Conservation (phyloP, 139 green algal species). For the Raphidocelis subcapitata region DNA sequence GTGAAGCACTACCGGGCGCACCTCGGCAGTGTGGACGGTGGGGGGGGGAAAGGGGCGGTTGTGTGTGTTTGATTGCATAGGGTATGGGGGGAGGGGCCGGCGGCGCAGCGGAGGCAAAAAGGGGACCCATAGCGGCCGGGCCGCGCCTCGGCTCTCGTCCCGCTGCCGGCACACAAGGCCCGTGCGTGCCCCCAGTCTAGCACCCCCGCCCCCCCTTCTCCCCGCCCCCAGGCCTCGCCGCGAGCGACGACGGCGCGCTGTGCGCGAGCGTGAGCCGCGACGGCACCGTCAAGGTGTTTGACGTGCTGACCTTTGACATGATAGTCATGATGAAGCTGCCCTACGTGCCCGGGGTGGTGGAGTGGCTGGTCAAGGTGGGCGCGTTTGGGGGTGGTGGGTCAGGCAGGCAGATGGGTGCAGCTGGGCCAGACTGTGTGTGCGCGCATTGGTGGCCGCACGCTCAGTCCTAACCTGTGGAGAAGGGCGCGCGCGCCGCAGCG, state of each 20-base stretch:
- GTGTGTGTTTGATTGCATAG: neutral
- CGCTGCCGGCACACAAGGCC: neutral
- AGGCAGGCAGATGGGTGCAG: no score
- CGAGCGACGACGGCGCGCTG: slow-evolving; percentile 64
- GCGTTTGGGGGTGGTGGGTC: neutral
- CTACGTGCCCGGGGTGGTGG: slow-evolving; percentile 76
- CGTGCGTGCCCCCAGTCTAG: neutral
- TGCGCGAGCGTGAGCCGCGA: slow-evolving; percentile 69
- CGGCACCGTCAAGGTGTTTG: slow-evolving; percentile 89
- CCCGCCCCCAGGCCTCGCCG: slow-evolving; percentile 41
- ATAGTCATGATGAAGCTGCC: slow-evolving; percentile 90
- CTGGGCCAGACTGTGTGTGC: no score
- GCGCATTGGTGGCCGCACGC: no score
- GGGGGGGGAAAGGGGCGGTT: neutral
- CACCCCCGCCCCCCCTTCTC: no score
- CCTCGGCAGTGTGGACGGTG: slow-evolving; percentile 74
- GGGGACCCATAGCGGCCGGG: neutral
- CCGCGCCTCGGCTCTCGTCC: neutral
- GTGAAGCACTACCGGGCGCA: slow-evolving; percentile 76
- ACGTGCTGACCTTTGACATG: slow-evolving; percentile 97
- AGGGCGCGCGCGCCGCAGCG: neutral
- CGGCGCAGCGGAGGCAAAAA: neutral
- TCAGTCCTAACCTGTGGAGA: no score
- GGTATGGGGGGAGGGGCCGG: neutral
- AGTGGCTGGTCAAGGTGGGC: slow-evolving; percentile 83